Evolutionary conservation across 208 protist species (phyloP).

Genomic region (Trypanosoma cruzi): DNA sequence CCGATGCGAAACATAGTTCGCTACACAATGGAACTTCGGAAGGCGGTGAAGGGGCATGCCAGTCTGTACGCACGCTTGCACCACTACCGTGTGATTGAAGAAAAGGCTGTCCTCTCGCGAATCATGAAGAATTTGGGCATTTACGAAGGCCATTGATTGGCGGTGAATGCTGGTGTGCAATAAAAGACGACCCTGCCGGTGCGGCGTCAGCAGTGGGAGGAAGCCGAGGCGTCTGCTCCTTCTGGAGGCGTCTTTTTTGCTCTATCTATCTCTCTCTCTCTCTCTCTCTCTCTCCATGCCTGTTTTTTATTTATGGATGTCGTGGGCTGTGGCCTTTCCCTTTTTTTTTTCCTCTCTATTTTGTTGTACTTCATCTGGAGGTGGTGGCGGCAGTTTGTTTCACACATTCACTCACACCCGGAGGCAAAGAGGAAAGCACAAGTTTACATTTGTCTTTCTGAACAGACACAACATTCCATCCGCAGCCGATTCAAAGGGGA

Average conservation of each 20-base stretch:
- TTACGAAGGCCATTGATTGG: conserved; percentile 29
- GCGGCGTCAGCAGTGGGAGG: no score
- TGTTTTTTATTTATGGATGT: conserved; percentile 11
- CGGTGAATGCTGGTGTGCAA: not conserved
- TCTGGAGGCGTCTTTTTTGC: no score
- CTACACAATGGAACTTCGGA: conserved; percentile 90
- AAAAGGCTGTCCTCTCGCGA: conserved; percentile 70
- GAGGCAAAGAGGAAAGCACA: not conserved
- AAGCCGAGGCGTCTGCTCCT: no score
- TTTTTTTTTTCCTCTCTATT: no score
- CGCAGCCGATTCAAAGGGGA: no score
- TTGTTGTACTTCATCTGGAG: no score
- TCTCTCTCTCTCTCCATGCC: not conserved
- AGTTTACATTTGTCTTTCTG: not conserved
- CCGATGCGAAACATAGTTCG: conserved; percentile 84
- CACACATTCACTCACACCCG: no score
- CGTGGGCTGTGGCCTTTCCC: no score
- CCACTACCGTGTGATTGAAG: conserved; percentile 76
- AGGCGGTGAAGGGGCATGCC: conserved; percentile 88
- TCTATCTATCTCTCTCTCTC: not conserved
- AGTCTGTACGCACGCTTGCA: conserved; percentile 71
- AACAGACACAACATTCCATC: no score
- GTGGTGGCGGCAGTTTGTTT: no score
- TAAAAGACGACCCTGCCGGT: no score
- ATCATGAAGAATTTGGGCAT: conserved; percentile 88